Evolutionary conservation across 352 stramenopile species (phyloP), one percentile per base, ranked within the genome.

Genomic region (Phytopythium aichiense): DNA sequence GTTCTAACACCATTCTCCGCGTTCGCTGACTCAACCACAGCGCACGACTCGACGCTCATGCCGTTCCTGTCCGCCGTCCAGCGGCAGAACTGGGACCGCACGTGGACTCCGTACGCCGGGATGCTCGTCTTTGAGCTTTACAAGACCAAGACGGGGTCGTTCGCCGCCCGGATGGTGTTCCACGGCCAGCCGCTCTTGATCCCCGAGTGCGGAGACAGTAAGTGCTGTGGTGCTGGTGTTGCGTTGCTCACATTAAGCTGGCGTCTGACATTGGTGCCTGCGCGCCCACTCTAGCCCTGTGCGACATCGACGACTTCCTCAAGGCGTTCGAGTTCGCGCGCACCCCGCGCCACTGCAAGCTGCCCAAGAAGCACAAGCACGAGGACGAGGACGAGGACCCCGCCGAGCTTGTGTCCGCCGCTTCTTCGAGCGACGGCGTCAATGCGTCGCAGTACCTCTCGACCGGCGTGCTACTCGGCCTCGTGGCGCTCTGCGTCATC

Each of bases 21-120:
- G 4, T 52, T 20, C 28, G n/a, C 20, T n/a, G 22, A 16, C 22
- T 4, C 13, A 13, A 37, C 13, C 62, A 6, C 61, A 79, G 62
- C 65, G 22, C 87, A 95, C 49, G 87, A 95, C 69, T 93, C 84
- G 66, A 95, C 87, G 4, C 79, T 95, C 64, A 95, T 95, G 84
- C 87, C 87, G 18, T 83, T 95, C 49, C 63, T 95, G 33, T 83
- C 87, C 31, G 77, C 80, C 13, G 72, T 88, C 33, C 72, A 85
- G 46, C 85, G 82, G 38, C 61, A 87, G 16, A 87, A 91, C 28
- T 95, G 87, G 87, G 77, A 92, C 50, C 79, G 82, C 61, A 87
- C 76, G 33, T 95, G 87, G 87, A 94, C 87, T 35, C 84, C 87
- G 28, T 95, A 95, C 65, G 87, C 87, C 15, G 83, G 80, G 22